Conservation (phyloP, 352 stramenopile genomes). For the Bremia lactucae region DNA sequence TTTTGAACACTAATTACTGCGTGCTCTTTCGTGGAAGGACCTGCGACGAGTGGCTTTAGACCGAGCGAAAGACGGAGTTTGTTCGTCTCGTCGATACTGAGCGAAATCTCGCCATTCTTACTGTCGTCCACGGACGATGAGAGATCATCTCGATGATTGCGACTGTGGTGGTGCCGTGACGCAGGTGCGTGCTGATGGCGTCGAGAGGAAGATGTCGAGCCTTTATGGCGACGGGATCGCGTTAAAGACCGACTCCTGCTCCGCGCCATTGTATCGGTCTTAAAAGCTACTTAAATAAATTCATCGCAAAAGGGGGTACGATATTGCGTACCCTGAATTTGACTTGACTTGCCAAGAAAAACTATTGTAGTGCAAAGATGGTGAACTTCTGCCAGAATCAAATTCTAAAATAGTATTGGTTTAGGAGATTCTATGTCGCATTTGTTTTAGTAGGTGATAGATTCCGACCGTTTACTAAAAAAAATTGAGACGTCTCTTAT, state of each 20-base stretch:
- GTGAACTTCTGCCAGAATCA: too few species aligned
- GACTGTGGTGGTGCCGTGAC: constrained; percentile 17
- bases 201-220: constrained; percentile 7
- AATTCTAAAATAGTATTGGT: too few species aligned
- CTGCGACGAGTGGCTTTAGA: constrained; percentile 58
- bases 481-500: too few species aligned
- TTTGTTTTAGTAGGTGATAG: too few species aligned
- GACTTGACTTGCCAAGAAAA: too few species aligned
- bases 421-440: too few species aligned
- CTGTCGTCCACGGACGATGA: constrained; percentile 19
- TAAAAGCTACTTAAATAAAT: too few species aligned
- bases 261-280: constrained; percentile 12
- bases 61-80: constrained; percentile 52
- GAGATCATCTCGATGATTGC: constrained; percentile 12
- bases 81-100: constrained; percentile 81
- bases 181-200: constrained; percentile 16
- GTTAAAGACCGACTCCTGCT: constrained; percentile 23
- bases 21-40: constrained; percentile 31
- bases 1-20: constrained; percentile 63
- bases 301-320: too few species aligned
- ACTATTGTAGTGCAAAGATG: too few species aligned
- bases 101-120: constrained; percentile 74
- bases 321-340: too few species aligned
- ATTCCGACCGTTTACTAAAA: too few species aligned
- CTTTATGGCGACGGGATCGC: constrained; percentile 14